These are phyloP conservation scores for Exophiala alcalophila DNA, from an alignment of 2,329 filamentous ascomycete genomes.

Conservation along the genomic window DNA sequence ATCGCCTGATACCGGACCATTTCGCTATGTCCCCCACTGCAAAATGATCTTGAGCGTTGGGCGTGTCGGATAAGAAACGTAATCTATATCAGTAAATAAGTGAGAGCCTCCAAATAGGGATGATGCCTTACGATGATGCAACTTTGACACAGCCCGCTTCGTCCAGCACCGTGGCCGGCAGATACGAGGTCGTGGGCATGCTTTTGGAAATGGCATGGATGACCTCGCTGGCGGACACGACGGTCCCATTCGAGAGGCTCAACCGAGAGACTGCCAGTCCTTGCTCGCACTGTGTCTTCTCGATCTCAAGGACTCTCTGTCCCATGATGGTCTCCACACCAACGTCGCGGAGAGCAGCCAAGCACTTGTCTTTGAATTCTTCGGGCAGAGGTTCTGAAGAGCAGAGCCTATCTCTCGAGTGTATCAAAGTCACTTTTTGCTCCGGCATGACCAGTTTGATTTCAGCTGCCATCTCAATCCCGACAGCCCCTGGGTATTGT, in stretches of 20 bases:
- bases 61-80: slow-evolving; percentile 52
- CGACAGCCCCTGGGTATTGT: slow-evolving; percentile 55
- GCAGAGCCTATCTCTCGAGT: slow-evolving; percentile 67
- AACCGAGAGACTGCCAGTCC: slow-evolving; percentile 48
- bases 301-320: slow-evolving; percentile 54
- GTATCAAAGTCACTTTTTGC: slow-evolving; percentile 67
- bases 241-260: slow-evolving; percentile 59
- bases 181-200: slow-evolving; percentile 60
- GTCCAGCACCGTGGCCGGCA: slow-evolving; percentile 59
- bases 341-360: slow-evolving; percentile 57
- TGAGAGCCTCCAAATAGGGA: background rate
- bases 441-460: slow-evolving; percentile 65
- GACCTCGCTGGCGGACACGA: slow-evolving; percentile 61
- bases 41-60: slow-evolving; percentile 62
- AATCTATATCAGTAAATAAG: slow-evolving; percentile 42
- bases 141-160: slow-evolving; percentile 66
- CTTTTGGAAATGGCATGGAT: slow-evolving; percentile 67
- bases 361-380: slow-evolving; percentile 62
- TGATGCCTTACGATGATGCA: slow-evolving; percentile 45
- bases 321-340: slow-evolving; percentile 65
- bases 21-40: slow-evolving; percentile 66
- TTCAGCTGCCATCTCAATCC: slow-evolving; percentile 78
- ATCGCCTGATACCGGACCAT: slow-evolving; percentile 79
- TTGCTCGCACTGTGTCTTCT: slow-evolving; percentile 15
- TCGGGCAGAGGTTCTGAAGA: slow-evolving; percentile 71